Percentiles rank a stretch among this genome's conserved stretches.
These are phyloP conservation scores for Cordia subcordata DNA, from an alignment of 257 asterid genomes.

Conservation along the genomic window DNA sequence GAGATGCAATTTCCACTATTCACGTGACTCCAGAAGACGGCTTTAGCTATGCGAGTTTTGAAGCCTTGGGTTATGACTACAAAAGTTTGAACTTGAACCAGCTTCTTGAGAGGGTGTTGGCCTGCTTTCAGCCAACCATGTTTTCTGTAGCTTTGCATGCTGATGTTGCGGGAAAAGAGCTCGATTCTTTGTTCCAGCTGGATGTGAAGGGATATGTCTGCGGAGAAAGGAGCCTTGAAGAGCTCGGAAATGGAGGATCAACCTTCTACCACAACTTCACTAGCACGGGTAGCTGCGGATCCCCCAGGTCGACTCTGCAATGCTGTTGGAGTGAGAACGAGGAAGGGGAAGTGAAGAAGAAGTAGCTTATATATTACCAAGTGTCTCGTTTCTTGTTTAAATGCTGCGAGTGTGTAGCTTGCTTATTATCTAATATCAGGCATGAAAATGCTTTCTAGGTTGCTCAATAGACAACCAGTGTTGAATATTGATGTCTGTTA, in stretches of 20 bases:
- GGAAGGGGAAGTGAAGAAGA: background rate
- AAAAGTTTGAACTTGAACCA: constrained; percentile 14
- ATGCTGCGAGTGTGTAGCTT: too few species aligned
- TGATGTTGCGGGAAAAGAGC: constrained; percentile 11
- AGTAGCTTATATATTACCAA: background rate
- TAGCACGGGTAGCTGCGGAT: constrained; percentile 4
- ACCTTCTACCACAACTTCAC: background rate
- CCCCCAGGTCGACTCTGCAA: constrained; percentile 12
- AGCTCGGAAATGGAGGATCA: constrained; percentile 11
- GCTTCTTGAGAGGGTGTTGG: constrained; percentile 24
- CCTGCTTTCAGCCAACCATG: constrained; percentile 26
- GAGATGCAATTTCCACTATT: constrained; percentile 19
- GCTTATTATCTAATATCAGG: too few species aligned
- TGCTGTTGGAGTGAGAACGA: constrained; percentile 1
- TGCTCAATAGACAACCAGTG: too few species aligned
- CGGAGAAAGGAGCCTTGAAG: constrained; percentile 10
- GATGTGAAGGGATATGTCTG: constrained; percentile 12
- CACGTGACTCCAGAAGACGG: constrained; percentile 29
- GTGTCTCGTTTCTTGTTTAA: background rate
- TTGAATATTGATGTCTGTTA: too few species aligned
- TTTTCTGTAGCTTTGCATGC: constrained; percentile 26
- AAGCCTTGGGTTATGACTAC: constrained; percentile 27
- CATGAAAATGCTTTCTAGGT: too few species aligned
- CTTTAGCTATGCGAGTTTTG: constrained; percentile 40
- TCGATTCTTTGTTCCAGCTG: background rate